Evolutionary conservation across 495 filamentous ascomycete genomes (phyloP), one percentile per base, ranked within the genome.

Genomic region (Trichoderma virens): DNA sequence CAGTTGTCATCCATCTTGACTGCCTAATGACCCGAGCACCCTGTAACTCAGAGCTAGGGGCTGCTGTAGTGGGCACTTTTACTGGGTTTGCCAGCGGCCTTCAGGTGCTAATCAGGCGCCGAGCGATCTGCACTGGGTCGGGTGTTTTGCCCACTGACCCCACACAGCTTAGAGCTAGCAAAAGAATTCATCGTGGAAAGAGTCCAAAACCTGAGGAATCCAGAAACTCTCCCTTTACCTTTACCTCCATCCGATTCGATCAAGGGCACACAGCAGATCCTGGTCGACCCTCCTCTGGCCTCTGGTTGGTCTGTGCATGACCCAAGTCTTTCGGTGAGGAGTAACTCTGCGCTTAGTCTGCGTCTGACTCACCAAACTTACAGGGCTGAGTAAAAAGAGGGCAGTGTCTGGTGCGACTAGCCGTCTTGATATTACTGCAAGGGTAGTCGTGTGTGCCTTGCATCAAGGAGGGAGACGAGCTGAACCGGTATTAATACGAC

Each of bases 311-410:
- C 51, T 56, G 51, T 56, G 23, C 51, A 28, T 56, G 51, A 28
- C 25, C 27, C 13, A 56, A 30, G 51, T n/a, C 25, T 45, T 56
- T 30, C 51, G 51, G 51, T 30, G 51, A 56, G 27, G 51, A 56
- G 51, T 56, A 56, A 56, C 11, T 30, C 51, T 27, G 51, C 4
- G 25, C 25, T n/a, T 30, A 28, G 9, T 30, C 25, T 27, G 9
- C 27, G 51, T 56, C 51, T 56, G 51, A 56, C 51, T 56, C 51
- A 56, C 51, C 51, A 56, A 56, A 56, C 27, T 56, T 13, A 27
- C 25, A 31, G 27, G 51, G 51, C 51, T 56, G 51, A 31, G 51
- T 31, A 56, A 56, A 51, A 56, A 27, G 27, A 56, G 27, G 51
- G 51, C 51, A 56, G 51, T 56, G 51, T 56, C 30, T 11, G 51